phyloP scores from a whole-genome alignment of 2,329 filamentous ascomycete species.

The Cytospora schulzeri region DNA sequence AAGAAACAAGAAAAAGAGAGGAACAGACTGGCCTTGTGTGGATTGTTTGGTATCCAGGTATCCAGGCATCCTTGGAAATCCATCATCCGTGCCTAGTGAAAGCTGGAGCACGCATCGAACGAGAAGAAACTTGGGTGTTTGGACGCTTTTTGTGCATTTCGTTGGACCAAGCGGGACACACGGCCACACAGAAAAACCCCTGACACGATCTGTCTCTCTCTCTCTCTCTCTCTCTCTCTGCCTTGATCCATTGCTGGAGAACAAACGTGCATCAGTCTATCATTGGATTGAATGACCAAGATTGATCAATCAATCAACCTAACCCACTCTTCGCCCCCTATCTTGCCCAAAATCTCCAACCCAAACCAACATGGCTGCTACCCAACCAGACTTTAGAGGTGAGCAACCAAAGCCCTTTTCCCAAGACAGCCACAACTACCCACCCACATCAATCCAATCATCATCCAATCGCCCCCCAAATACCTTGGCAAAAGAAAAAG shows the following conservation, averaged over 20 bases:
- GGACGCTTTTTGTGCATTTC: conserved; percentile 16
- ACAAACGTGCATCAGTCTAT: conserved; percentile 24
- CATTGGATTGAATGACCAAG: not conserved
- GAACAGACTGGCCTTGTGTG: conserved; percentile 12
- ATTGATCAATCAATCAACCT: not conserved
- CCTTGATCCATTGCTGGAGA: conserved; percentile 11
- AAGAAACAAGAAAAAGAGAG: not conserved
- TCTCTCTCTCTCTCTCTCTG: too few relatives aligned
- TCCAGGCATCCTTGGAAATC: not conserved
- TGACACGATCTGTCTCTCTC: conserved; percentile 19
- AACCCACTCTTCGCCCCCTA: conserved; percentile 10
- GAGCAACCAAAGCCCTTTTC: conserved; percentile 20
- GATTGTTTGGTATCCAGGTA: not conserved
- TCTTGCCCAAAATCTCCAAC: conserved; percentile 4
- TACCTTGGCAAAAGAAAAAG: conserved; percentile 1
- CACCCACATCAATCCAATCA: conserved; percentile 1
- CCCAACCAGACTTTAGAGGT: conserved; percentile 26
- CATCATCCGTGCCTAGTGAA: conserved; percentile 12
- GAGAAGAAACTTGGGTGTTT: conserved; percentile 16
- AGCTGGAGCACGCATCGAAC: conserved; percentile 5
- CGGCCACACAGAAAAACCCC: conserved; percentile 12
- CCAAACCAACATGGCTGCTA: conserved; percentile 24
- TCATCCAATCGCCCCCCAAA: not conserved
- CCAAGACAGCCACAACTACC: not conserved
- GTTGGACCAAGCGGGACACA: conserved; percentile 12